phyloP scores from a whole-genome alignment of 2,329 filamentous ascomycete genomes.

The Mycocentrospora acerina region DNA sequence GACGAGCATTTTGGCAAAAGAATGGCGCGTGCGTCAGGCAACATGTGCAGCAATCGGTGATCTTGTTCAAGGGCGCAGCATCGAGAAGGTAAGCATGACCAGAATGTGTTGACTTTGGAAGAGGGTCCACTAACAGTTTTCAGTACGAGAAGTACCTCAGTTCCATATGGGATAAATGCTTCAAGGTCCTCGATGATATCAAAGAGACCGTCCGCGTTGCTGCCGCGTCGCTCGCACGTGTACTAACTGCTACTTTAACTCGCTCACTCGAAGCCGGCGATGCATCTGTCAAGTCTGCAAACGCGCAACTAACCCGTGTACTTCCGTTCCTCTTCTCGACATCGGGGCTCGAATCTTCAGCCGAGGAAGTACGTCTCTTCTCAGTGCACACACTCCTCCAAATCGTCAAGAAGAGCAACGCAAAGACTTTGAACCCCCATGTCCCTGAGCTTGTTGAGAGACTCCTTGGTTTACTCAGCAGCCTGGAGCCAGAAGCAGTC shows the following conservation, averaged over 20 bases:
- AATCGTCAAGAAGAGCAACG: conserved; percentile 81
- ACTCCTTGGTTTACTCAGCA: conserved; percentile 79
- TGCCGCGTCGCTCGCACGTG: conserved; percentile 78
- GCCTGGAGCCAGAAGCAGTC: conserved; percentile 82
- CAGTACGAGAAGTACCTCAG: conserved; percentile 81
- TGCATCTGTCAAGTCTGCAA: conserved; percentile 64
- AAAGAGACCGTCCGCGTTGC: conserved; percentile 84
- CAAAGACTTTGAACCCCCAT: conserved; percentile 75
- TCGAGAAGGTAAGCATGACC: conserved; percentile 43
- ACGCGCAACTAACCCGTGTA: conserved; percentile 79
- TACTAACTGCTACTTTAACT: conserved; percentile 80
- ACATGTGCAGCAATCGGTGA: conserved; percentile 89
- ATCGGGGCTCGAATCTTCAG: conserved; percentile 84
- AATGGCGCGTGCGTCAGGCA: conserved; percentile 92
- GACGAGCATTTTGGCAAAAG: conserved; percentile 80
- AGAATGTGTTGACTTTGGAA: background rate
- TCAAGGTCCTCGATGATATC: conserved; percentile 94
- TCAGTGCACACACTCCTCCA: conserved; percentile 78
- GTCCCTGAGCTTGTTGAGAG: conserved; percentile 79
- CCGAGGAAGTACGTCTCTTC: conserved; percentile 83
- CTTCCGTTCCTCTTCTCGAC: conserved; percentile 88
- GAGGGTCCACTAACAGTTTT: conserved; percentile 5
- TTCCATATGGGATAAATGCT: conserved; percentile 80
- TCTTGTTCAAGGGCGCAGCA: conserved; percentile 75
- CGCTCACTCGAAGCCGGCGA: conserved; percentile 81